Percentiles rank a stretch among this genome's conserved stretches.
Conservation (phyloP, 2,329 filamentous ascomycete species). For the Alternaria panax region DNA sequence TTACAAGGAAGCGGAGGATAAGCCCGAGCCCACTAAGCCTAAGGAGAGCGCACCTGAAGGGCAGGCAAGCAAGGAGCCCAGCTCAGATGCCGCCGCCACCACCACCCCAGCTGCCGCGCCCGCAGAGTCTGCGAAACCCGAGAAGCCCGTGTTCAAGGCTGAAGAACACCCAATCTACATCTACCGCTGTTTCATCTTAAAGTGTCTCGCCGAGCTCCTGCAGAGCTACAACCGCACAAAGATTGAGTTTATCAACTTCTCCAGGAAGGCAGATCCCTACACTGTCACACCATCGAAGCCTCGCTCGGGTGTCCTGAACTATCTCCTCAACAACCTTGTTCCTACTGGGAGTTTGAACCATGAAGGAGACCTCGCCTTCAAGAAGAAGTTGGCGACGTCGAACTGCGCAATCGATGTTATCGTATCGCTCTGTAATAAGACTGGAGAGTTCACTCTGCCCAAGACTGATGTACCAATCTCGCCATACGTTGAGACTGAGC, state of each 20-base stretch:
- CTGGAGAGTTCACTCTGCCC: slow-evolving; percentile 74
- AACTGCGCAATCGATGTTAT: slow-evolving; percentile 85
- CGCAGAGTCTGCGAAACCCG: slow-evolving; percentile 51
- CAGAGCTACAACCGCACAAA: slow-evolving; percentile 94
- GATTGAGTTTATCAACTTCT: slow-evolving; percentile 99
- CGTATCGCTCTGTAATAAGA: slow-evolving; percentile 86
- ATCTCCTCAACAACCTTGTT: slow-evolving; percentile 82
- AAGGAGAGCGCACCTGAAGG: slow-evolving; percentile 53
- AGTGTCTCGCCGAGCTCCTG: slow-evolving; percentile 88
- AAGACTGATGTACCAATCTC: slow-evolving; percentile 49
- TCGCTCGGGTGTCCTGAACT: slow-evolving; percentile 89
- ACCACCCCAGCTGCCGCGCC: slow-evolving; percentile 12
- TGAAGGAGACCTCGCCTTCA: slow-evolving; percentile 75
- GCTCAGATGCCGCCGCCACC: slow-evolving; percentile 6
- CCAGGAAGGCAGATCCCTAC: slow-evolving; percentile 84
- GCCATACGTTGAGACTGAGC: slow-evolving; percentile 72
- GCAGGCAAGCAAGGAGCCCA: slow-evolving; percentile 15
- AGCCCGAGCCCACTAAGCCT: slow-evolving; percentile 61
- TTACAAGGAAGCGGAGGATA: slow-evolving; percentile 92
- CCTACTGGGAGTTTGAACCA: slow-evolving; percentile 71
- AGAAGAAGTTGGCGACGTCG: slow-evolving; percentile 87
- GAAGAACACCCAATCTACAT: slow-evolving; percentile 96
- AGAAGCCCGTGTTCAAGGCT: slow-evolving; percentile 82
- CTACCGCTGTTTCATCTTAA: slow-evolving; percentile 93
- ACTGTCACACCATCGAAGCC: slow-evolving; percentile 92